Base-by-base conservation (phyloP, 163 green algal species). In the Chlamydomonas reinhardtii region DNA sequence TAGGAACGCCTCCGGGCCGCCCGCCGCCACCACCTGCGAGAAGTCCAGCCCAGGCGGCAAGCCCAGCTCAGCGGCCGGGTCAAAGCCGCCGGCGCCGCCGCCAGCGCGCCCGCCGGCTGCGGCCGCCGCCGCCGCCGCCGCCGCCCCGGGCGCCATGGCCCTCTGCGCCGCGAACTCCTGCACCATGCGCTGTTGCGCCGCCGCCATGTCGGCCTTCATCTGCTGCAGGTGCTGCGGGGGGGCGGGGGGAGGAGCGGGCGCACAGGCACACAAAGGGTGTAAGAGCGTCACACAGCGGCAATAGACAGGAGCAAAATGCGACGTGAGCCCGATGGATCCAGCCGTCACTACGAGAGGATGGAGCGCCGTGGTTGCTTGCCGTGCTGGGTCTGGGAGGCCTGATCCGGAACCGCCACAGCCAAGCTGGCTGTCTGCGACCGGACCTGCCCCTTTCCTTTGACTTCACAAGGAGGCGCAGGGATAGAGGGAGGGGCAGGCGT, bases 181-280 rank as follows among this genome's bases (percentile, higher is more conserved):
- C 34, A 76, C 79, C 86, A 90, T 90, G 64, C 78, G 78, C 65
- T 84, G 62, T 66, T 90, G 86, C 29, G 86, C 86, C 24, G 75
- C 37, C 31, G 79, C 79, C 86, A 90, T 90, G 31, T 90, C 79
- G 14, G 73, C 34, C 62, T 87, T 85, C 72, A 87, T 85, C 48
- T 83, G 86, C 48, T 85, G 78, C 78, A 90, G 73, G 29, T 59
- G 61, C 86, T 90, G 86, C 9, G 35, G 43, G 34, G 66, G 16
- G 62, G 27, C 12, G 20, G 48, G 27, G 35, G 27, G 73, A n/a
- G 27, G 48, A 37, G 43, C n/a, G n/a, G 48, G 39, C 12, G 73
- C 6, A 59, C 54, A 71, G 15, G 54, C 19, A 48, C 15, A 31
- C 35, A 24, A n/a, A n/a, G n/a, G n/a, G n/a, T n/a, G n/a, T n/a